A percentile compares a stretch with the other conserved stretches of the same genome.
These are phyloP conservation scores for Osmozyma mogii DNA, from an alignment of 805 yeast species.

Conservation along the genomic window DNA sequence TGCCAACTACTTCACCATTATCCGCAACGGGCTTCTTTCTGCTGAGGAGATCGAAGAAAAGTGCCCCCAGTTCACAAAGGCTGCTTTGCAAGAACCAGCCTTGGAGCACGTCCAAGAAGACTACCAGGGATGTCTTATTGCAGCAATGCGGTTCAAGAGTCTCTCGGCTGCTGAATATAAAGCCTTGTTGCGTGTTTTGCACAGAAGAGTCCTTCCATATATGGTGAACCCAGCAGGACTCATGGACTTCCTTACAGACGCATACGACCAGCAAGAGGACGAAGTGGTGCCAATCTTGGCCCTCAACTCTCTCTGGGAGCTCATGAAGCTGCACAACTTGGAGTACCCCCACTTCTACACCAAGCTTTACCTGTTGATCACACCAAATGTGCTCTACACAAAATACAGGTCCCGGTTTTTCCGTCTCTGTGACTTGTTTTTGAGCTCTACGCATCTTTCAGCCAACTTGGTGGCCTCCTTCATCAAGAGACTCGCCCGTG, in stretches of 20 bases:
- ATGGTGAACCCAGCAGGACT: conserved; percentile 71
- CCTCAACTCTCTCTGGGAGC: conserved; percentile 77
- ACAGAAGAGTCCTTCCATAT: conserved; percentile 77
- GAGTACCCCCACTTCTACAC: conserved; percentile 88
- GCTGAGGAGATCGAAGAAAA: conserved; percentile 20
- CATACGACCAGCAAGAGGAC: conserved; percentile 48
- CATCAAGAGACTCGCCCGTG: conserved; percentile 71
- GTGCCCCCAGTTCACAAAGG: conserved; percentile 28
- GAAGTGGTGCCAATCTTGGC: conserved; percentile 64
- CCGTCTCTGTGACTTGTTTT: conserved; percentile 76
- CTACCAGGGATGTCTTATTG: conserved; percentile 65
- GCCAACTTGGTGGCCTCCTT: conserved; percentile 81
- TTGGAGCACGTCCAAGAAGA: no score
- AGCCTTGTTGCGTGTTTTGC: conserved; percentile 59
- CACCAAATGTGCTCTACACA: conserved; percentile 67
- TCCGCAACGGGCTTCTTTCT: conserved; percentile 21
- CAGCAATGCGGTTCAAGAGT: conserved; percentile 41
- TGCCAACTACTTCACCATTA: conserved; percentile 33
- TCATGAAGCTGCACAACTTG: conserved; percentile 73
- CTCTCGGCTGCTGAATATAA: conserved; percentile 54
- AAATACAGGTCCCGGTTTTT: conserved; percentile 81
- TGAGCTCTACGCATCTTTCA: conserved; percentile 82
- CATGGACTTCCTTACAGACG: conserved; percentile 91
- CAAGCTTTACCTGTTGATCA: conserved; percentile 74
- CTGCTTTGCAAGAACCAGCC: conserved; percentile 25